phyloP scores from a whole-genome alignment of 192 early-diverging fungal genomes.

The Entomortierella parvispora region DNA sequence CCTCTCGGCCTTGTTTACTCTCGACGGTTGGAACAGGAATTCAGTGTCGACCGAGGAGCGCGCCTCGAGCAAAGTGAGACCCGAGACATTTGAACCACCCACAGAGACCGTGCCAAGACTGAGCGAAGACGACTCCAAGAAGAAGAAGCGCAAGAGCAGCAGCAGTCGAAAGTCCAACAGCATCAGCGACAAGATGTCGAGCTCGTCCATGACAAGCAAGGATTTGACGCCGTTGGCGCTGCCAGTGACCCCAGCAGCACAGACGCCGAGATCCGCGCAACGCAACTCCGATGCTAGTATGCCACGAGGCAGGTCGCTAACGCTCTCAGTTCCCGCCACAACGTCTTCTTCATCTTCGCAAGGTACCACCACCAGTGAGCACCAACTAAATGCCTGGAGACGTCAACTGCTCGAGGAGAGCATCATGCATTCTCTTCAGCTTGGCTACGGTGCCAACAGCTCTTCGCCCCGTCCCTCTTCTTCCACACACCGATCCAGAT shows the following conservation, averaged over 20 bases:
- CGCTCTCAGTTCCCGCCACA: conserved; percentile 3
- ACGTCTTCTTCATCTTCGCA: conserved; percentile 15
- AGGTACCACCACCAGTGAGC: not conserved
- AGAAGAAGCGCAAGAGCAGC: conserved; percentile 21
- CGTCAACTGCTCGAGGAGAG: conserved; percentile 20
- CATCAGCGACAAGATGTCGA: not conserved
- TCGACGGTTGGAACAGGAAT: conserved; percentile 24
- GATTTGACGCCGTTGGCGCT: too few relatives aligned
- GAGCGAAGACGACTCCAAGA: not conserved
- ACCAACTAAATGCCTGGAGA: conserved; percentile 13
- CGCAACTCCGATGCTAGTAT: not conserved
- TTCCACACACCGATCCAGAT: not conserved
- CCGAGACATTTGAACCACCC: conserved; percentile 2
- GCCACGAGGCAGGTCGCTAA: not conserved
- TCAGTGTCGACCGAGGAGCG: conserved; percentile 31
- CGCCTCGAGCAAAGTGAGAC: conserved; percentile 3
- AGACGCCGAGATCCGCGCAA: not conserved
- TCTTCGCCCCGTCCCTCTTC: not conserved
- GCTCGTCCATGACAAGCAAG: not conserved
- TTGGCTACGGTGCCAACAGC: not conserved
- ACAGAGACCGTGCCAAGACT: not conserved
- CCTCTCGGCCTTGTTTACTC: conserved; percentile 32
- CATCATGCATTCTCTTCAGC: conserved; percentile 22
- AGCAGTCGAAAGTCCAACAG: conserved; percentile 5
- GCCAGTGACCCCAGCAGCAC: too few relatives aligned